Evolutionary conservation across 139 green algal species (phyloP), one percentile per base, ranked within the genome.

Genomic region (Micromonas pusilla): DNA sequence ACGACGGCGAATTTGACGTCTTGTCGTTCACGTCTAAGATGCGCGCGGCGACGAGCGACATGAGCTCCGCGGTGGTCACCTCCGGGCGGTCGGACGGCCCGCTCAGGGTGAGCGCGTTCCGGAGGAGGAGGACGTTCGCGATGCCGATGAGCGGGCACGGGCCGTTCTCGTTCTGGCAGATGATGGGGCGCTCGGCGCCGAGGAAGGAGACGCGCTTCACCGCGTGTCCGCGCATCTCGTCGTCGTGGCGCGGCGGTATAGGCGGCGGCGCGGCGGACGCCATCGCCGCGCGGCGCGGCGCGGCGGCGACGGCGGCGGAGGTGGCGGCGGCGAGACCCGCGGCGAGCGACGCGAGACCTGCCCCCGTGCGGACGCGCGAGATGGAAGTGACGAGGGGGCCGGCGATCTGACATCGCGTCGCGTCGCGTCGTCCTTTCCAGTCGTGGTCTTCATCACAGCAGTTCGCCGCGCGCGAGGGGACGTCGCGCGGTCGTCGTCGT

Each of bases 101-200:
- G 5, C 66, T 2, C 1, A 73, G 25, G 19, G n/a, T n/a, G 52
- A 81, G 25, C 20, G 25, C 3, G 36, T 31, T 53, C 13, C 38
- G 19, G n/a, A 81, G 39, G 3, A 76, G 13, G 0, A 76, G 32
- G 19, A 60, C 76, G 45, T 77, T 76, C 33, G 30, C 76, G 6
- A 98, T 91, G 0, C 92, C 94, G 0, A 97, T 80, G 34, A 97
- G 81, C 0, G 94, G 94, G 81, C 94, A 98, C 2, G 94, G 94
- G 0, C 94, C 94, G 57, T 98, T 98, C 2, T 89, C 76, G 76
- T 96, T 96, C 80, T 98, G 94, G 60, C 92, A 70, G 25, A 95
- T 81, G 9, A 97, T 88, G 6, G 91, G 88, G 0, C 87, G 78
- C 21, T 82, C 38, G 3, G 77, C 32, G 6, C 85, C 66, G 1